Percentiles rank a stretch among this genome's conserved stretches.
These are phyloP conservation scores for Botryotinia calthae DNA, from an alignment of 2,329 filamentous ascomycete genomes.

Conservation along the genomic window DNA sequence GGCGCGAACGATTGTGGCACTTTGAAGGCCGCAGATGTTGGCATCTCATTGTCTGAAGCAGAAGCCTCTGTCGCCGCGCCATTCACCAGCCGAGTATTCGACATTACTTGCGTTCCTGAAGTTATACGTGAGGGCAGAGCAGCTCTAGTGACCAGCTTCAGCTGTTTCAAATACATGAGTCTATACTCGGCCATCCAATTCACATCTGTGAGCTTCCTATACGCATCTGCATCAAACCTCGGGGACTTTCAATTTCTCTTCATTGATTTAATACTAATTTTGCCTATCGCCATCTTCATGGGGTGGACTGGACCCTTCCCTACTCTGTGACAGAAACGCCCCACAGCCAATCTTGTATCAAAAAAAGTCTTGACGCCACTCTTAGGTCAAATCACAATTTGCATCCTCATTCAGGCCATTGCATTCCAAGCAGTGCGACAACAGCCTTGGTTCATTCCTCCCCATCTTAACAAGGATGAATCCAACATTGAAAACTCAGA, in stretches of 20 bases:
- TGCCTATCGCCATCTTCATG: slow-evolving; percentile 98
- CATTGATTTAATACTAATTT: slow-evolving; percentile 87
- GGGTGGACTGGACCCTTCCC: slow-evolving; percentile 89
- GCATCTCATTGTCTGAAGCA: slow-evolving; percentile 93
- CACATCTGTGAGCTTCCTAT: slow-evolving; percentile 93
- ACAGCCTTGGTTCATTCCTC: slow-evolving; percentile 85
- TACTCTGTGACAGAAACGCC: slow-evolving; percentile 75
- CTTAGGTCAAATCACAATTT: slow-evolving; percentile 82
- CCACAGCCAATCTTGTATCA: slow-evolving; percentile 88
- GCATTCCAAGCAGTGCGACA: slow-evolving; percentile 71
- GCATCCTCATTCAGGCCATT: slow-evolving; percentile 71
- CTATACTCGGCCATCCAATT: slow-evolving; percentile 99
- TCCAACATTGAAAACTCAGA: slow-evolving; percentile 89
- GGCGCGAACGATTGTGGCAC: slow-evolving; percentile 97
- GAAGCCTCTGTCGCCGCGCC: slow-evolving; percentile 98
- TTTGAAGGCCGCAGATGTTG: slow-evolving; percentile 93
- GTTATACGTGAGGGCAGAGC: slow-evolving; percentile 92
- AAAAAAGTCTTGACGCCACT: slow-evolving; percentile 88
- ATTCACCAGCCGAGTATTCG: slow-evolving; percentile 92
- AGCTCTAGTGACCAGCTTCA: slow-evolving; percentile 96
- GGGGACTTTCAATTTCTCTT: slow-evolving; percentile 98
- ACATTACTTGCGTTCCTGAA: slow-evolving; percentile 91
- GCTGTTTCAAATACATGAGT: slow-evolving; percentile 99
- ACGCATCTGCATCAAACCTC: slow-evolving; percentile 87
- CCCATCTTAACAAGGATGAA: slow-evolving; percentile 71